A percentile compares a stretch with the other conserved stretches of the same genome.
Evolutionary conservation across 257 asterid genomes (phyloP).

Genomic region (Solanum virginianum): DNA sequence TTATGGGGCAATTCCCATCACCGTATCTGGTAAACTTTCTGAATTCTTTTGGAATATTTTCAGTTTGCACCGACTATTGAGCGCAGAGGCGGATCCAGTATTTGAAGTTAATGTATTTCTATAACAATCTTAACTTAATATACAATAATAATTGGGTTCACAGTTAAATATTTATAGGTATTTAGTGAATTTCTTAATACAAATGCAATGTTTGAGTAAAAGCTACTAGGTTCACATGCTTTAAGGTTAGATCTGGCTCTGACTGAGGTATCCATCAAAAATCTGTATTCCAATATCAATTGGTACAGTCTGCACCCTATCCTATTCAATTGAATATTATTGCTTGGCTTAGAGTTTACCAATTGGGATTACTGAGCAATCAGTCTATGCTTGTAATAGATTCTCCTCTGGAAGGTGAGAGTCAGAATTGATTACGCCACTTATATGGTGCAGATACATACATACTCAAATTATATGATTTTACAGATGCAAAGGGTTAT

Average conservation of each 20-base stretch:
- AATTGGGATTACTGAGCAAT: not conserved
- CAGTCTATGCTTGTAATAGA: not conserved
- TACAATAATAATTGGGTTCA: not conserved
- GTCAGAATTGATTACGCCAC: not conserved
- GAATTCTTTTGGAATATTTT: not conserved
- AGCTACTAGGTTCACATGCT: not conserved
- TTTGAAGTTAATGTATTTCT: not conserved
- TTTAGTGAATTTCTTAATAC: not conserved
- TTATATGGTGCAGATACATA: not conserved
- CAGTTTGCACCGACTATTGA: not conserved
- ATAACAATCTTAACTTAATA: not conserved
- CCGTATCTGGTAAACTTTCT: slow-evolving; percentile 65
- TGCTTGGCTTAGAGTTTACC: not conserved
- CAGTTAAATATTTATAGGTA: not conserved
- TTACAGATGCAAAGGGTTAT: slow-evolving; percentile 87
- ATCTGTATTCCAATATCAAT: not conserved
- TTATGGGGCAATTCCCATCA: slow-evolving; percentile 81
- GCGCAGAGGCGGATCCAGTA: not conserved
- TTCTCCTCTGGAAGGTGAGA: not conserved
- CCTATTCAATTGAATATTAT: not conserved
- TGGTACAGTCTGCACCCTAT: not conserved
- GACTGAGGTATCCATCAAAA: not conserved
- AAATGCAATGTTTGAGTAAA: not conserved
- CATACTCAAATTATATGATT: not conserved
- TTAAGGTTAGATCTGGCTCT: not conserved